phyloP scores from a whole-genome alignment of 2,329 filamentous ascomycete species.

The Fusarium verrucosum region DNA sequence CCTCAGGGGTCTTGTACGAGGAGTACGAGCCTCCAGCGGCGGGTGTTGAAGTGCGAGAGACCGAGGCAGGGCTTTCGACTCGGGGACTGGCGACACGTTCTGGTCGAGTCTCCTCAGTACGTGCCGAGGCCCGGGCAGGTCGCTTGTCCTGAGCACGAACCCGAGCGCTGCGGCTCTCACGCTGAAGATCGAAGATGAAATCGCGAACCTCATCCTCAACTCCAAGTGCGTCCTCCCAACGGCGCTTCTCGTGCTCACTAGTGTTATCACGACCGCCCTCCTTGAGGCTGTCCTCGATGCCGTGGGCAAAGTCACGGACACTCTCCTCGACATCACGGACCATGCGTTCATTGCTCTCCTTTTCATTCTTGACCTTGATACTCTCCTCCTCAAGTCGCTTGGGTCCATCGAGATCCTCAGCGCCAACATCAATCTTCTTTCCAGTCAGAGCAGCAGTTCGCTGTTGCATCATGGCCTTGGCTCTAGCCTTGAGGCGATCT shows the following conservation, averaged over 20 bases:
- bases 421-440: slow-evolving; percentile 73
- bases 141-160: slow-evolving; percentile 69
- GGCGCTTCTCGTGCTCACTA: slow-evolving; percentile 87
- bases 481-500: slow-evolving; percentile 91
- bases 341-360: slow-evolving; percentile 96
- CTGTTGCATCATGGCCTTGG: slow-evolving; percentile 99
- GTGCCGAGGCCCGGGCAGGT: slow-evolving; percentile 53
- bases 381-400: slow-evolving; percentile 91
- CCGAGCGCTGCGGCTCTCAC: slow-evolving; percentile 80
- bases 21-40: slow-evolving; percentile 75
- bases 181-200: slow-evolving; percentile 96
- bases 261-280: slow-evolving; percentile 78
- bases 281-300: slow-evolving; percentile 87
- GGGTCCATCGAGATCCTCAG: slow-evolving; percentile 80
- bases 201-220: slow-evolving; percentile 97
- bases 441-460: slow-evolving; percentile 92
- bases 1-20: slow-evolving; percentile 89
- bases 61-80: slow-evolving; percentile 62
- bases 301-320: slow-evolving; percentile 84
- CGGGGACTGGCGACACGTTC: slow-evolving; percentile 54
- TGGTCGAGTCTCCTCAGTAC: slow-evolving; percentile 56
- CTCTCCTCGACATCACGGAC: slow-evolving; percentile 96
- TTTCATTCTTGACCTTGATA: slow-evolving; percentile 80
- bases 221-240: slow-evolving; percentile 95
- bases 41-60: slow-evolving; percentile 60